Evolutionary conservation across 208 protist species (phyloP).

Genomic region (Leishmania tropica): DNA sequence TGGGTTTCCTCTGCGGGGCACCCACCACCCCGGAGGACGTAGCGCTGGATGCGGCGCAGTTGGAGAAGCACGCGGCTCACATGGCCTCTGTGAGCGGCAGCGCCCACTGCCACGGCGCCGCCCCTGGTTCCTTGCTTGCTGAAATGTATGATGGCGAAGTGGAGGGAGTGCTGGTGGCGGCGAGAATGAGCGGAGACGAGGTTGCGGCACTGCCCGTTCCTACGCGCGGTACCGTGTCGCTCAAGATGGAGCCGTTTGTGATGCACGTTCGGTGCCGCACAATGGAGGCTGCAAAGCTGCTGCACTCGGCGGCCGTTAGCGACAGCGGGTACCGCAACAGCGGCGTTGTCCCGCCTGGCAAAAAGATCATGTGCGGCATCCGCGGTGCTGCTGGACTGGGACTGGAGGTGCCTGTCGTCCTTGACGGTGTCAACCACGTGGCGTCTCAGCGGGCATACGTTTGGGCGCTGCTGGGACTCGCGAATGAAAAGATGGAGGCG

Average conservation of each 20-base stretch:
- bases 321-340: slow-evolving; percentile 88
- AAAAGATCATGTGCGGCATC: slow-evolving; percentile 82
- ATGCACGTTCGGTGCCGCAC: slow-evolving; percentile 89
- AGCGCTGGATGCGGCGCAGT: slow-evolving; percentile 30
- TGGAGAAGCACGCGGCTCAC: slow-evolving; percentile 22
- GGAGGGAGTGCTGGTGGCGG: slow-evolving; percentile 50
- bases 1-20: slow-evolving; percentile 60
- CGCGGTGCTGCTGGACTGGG: slow-evolving; percentile 65
- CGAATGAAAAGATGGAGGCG: slow-evolving; percentile 79
- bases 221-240: slow-evolving; percentile 46
- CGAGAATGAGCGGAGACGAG: not conserved
- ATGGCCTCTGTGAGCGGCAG: slow-evolving; percentile 9
- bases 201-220: slow-evolving; percentile 30
- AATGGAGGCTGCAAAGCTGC: slow-evolving; percentile 70
- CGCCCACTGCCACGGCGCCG: not conserved
- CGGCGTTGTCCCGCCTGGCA: slow-evolving; percentile 80
- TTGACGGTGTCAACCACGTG: slow-evolving; percentile 74
- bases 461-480: slow-evolving; percentile 63
- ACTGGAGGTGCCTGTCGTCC: slow-evolving; percentile 75
- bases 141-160: slow-evolving; percentile 51
- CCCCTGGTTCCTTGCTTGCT: not conserved
- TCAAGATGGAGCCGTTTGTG: slow-evolving; percentile 91
- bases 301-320: slow-evolving; percentile 69
- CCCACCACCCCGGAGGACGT: slow-evolving; percentile 23
- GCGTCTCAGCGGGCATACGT: slow-evolving; percentile 62